Conservation (phyloP, 1,284 basidiomycete genomes). For the Sporisorium iseilematis-ciliati region DNA sequence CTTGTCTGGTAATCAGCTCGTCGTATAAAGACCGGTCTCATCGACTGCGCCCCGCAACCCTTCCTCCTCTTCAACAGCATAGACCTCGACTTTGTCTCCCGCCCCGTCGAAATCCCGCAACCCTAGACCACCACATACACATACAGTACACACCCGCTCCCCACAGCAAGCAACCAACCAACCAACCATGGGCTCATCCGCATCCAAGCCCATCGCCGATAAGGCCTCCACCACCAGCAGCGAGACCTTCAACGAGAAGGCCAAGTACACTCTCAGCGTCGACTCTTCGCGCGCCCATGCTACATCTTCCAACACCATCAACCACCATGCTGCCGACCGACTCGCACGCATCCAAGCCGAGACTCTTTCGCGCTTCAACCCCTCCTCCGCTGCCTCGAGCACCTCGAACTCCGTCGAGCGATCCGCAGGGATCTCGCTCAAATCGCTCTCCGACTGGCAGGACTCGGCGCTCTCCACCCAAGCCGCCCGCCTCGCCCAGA, state of each 20-base stretch:
- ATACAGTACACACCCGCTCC: not conserved
- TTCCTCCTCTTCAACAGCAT: not conserved
- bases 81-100: not conserved
- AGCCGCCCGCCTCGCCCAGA: conserved; percentile 81
- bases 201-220: conserved; percentile 39
- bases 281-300: conserved; percentile 18
- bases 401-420: conserved; percentile 7
- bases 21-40: not conserved
- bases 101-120: not conserved
- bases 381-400: not conserved
- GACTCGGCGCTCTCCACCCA: conserved; percentile 68
- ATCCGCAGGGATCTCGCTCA: conserved; percentile 34
- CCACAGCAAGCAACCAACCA: not conserved
- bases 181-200: conserved; percentile 31
- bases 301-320: conserved; percentile 16
- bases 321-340: conserved; percentile 53
- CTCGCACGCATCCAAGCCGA: conserved; percentile 57
- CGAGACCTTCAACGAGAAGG: conserved; percentile 36
- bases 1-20: not conserved
- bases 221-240: conserved; percentile 8
- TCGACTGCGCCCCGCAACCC: not conserved
- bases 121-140: not conserved
- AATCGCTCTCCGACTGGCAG: conserved; percentile 46
- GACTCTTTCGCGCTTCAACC: conserved; percentile 17
- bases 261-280: conserved; percentile 20